Evolutionary conservation across 108 stramenopile genomes (phyloP), one percentile per base, ranked within the genome.

Genomic region (Fragilaria crotonensis): DNA sequence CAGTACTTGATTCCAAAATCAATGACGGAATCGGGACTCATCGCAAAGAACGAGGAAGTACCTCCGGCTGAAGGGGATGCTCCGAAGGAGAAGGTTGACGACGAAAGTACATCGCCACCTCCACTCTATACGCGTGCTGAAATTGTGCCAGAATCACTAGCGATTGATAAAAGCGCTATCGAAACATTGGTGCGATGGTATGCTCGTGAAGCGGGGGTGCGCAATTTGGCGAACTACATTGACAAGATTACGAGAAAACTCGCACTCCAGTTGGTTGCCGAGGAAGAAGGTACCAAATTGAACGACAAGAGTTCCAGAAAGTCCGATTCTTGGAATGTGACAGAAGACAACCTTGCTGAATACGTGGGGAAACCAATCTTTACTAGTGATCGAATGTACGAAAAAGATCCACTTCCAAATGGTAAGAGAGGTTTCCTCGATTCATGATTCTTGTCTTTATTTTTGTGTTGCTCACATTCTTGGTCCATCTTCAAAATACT

Each of bases 201-300:
- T 71, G 93, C 89, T 31, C 85, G 98, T 20, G 98, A 98, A 77
- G 89, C 94, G 33, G 98, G 98, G 17, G 96, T 99, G 26, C 92
- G 98, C 22, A 95, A 87, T 57, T 72, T 99, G 0, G 82, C 94
- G 59, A 97, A 98, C 73, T 84, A 94, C 54, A 90, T 99, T 33
- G 94, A 96, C 57, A 95, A 94, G 60, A 94, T 98, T 26, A 89
- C 87, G 25, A 55, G 97, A 45, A 94, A 96, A 33, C 71, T 96
- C 20, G 88, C 95, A 0, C 67, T 91, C 4, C 77, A 90, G 48
- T 66, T 95, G 25, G 93, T 96, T 5, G 93, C 89, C 1, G 92
- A 88, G 68, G 70, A 73, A 17, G 86, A 94, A 66, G 93, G 91
- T 9, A 58, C 83, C 1, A 41, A 73, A 41, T 60, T 93, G 27